A percentile compares a stretch with the other conserved stretches of the same genome.
These are phyloP conservation scores for Pseudogymnoascus sp. DNA, from an alignment of 2,329 filamentous ascomycete species.

Conservation along the genomic window DNA sequence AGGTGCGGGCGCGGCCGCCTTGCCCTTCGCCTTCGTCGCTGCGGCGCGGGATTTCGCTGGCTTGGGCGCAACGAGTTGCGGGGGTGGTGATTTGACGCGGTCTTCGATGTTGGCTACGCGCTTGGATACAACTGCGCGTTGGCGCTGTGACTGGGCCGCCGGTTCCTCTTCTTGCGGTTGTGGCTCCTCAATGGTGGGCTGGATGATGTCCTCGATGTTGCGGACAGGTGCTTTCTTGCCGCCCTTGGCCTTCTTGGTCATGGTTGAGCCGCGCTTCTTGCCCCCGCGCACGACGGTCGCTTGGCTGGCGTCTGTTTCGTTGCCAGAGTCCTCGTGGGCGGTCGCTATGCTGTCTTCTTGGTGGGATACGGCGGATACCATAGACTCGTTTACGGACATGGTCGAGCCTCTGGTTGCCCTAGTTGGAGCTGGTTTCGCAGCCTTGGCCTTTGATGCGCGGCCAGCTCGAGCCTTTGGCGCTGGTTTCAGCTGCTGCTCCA, in stretches of 20 bases:
- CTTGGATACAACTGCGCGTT: not conserved
- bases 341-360: slow-evolving; percentile 9
- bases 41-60: slow-evolving; percentile 8
- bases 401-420: slow-evolving; percentile 18
- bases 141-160: not conserved
- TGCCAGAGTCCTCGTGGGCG: slow-evolving; percentile 21
- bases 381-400: slow-evolving; percentile 15
- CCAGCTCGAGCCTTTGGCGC: not conserved
- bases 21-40: slow-evolving; percentile 15
- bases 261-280: slow-evolving; percentile 17
- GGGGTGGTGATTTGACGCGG: not conserved
- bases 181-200: slow-evolving; percentile 10
- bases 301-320: slow-evolving; percentile 27
- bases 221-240: slow-evolving; percentile 18
- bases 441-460: not conserved
- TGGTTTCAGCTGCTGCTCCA: not conserved
- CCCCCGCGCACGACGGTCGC: slow-evolving; percentile 21
- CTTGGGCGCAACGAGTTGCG: not conserved
- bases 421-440: not conserved
- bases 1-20: slow-evolving; percentile 1
- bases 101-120: not conserved
- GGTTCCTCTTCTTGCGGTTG: not conserved
- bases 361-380: slow-evolving; percentile 18
- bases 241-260: slow-evolving; percentile 20
- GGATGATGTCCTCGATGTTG: slow-evolving; percentile 22